These are phyloP conservation scores for Aspergillus spinulosporus DNA, from an alignment of 2,329 filamentous ascomycete species.

Conservation along the genomic window DNA sequence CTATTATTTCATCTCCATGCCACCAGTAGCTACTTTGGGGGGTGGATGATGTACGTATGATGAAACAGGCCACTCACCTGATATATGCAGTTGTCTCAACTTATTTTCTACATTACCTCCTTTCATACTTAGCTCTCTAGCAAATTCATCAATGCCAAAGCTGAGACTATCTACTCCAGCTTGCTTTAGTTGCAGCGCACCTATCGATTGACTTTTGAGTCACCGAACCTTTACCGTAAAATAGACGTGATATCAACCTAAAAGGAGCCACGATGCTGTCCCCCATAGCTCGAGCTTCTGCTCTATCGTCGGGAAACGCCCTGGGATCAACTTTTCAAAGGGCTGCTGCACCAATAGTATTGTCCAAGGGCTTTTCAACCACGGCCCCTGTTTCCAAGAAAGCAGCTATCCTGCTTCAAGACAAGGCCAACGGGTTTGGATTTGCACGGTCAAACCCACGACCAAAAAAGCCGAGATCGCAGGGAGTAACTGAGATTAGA, in stretches of 20 bases:
- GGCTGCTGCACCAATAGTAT: constrained; percentile 6
- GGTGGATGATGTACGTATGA: constrained; percentile 1
- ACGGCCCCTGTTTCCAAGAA: constrained; percentile 21
- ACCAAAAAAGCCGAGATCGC: constrained; percentile 51
- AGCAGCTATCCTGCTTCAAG: constrained; percentile 47
- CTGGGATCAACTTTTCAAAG: constrained; percentile 15
- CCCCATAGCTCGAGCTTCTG: constrained; percentile 3
- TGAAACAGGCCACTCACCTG: background rate
- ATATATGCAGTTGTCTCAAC: background rate
- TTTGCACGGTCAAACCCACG: constrained; percentile 53
- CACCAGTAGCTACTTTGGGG: background rate
- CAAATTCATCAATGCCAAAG: background rate
- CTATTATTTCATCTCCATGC: background rate
- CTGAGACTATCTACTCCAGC: background rate
- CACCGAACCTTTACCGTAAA: background rate
- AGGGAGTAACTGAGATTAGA: constrained; percentile 56
- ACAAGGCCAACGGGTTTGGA: constrained; percentile 52
- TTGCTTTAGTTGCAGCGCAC: background rate
- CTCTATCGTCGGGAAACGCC: constrained; percentile 11
- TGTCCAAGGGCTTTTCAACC: constrained; percentile 23
- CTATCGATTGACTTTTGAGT: background rate
- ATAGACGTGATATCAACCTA: background rate
- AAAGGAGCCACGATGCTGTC: constrained; percentile 15
- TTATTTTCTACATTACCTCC: background rate
- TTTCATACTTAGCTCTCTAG: background rate